phyloP scores from a whole-genome alignment of 441 rosid species.

The Pelargonium exstipulatum region DNA sequence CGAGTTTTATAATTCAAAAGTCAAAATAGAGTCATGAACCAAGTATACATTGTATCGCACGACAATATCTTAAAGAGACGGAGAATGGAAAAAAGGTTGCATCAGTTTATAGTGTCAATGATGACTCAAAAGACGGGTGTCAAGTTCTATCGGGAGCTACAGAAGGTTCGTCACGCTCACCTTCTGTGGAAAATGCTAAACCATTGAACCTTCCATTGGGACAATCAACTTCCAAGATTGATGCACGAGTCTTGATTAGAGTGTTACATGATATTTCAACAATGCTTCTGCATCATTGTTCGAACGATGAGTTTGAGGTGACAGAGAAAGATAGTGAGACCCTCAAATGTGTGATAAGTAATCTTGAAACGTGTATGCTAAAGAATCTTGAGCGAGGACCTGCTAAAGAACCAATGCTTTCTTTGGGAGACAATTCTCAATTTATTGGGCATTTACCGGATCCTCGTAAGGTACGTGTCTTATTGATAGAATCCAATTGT shows the following conservation, averaged over 20 bases:
- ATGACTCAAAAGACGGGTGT: conserved; percentile 34
- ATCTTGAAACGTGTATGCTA: conserved; percentile 47
- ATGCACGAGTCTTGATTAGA: conserved; percentile 41
- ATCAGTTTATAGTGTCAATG: conserved; percentile 25
- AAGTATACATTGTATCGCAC: conserved; percentile 18
- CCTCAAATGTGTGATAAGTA: conserved; percentile 47
- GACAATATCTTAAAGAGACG: conserved; percentile 25
- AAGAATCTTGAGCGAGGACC: conserved; percentile 32
- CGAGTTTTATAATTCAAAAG: conserved; percentile 24
- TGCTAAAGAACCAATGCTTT: conserved; percentile 26
- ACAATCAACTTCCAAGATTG: conserved; percentile 32
- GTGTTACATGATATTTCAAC: conserved; percentile 60
- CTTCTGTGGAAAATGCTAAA: conserved; percentile 34
- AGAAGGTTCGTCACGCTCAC: conserved; percentile 30
- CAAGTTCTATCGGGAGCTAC: conserved; percentile 31
- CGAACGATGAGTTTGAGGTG: conserved; percentile 39
- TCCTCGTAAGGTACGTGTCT: conserved; percentile 42
- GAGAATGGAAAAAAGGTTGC: conserved; percentile 20
- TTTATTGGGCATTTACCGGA: conserved; percentile 27
- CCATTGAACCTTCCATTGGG: conserved; percentile 22
- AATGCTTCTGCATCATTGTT: conserved; percentile 55
- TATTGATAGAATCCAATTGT: neutral
- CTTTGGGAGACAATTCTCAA: conserved; percentile 23
- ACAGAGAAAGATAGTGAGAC: conserved; percentile 43
- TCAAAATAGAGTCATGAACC: conserved; percentile 22